Evolutionary conservation across 2,329 filamentous ascomycete species (phyloP), one percentile per base, ranked within the genome.

Genomic region (Exophiala xenobiotica): DNA sequence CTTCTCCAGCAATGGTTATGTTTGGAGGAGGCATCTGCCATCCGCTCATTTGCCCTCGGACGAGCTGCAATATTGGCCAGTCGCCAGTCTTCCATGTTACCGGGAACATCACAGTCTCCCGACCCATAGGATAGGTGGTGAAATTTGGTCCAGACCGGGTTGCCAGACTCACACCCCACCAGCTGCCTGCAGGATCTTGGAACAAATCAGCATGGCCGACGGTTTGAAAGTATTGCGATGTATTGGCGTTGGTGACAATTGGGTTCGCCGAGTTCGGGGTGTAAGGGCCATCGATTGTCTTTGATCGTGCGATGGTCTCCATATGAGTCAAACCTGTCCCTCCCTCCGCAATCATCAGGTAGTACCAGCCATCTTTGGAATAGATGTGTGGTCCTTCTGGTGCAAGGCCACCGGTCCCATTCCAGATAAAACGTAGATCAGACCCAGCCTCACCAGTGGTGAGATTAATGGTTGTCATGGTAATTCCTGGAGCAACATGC

Each of bases 141-240:
- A 7, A 33, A 2, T 33, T 14, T 7, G 29, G 29, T 4, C 29
- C 29, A 33, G 29, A 33, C 12, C 29, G 29, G 9, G 29, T 33
- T 12, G 29, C 12, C 11, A 33, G 29, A 6, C 37, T 14, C 12
- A 40, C 37, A 40, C 37, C 16, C 37, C 37, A 50, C 47, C 79
- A 82, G 23, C 76, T 72, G 0, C 74, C 77, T 0, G 57, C 27
- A 0, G 56, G 55, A 51, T 82, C 79, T 41, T 79, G 73, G 53
- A 83, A 81, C 2, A 82, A 54, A 54, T 83, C 79, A 0, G 77
- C 75, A 46, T 83, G 80, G 0, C 80, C 80, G 0, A 80, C 74
- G 1, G 78, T 78, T 56, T 82, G 79, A 50, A 67, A 68, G 53
- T 73, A 74, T 26, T 66, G 52, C 0, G 66, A 68, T 33, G 29